Base-by-base conservation (phyloP, 2,329 filamentous ascomycete genomes). In the Tolypocladium tropicale region DNA sequence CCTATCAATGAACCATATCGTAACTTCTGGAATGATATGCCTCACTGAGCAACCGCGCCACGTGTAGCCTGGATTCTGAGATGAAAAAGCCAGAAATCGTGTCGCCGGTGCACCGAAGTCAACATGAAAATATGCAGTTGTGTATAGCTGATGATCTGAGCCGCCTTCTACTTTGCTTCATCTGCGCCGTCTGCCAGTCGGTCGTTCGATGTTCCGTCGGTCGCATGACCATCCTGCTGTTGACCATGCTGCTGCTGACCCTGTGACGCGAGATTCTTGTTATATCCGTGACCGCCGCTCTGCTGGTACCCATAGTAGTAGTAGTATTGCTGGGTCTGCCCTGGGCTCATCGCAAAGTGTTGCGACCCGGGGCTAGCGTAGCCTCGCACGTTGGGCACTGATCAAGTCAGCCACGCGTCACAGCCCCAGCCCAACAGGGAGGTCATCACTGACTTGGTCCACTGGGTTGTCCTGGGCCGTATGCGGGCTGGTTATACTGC, bases 401-500 rank as follows among this genome's bases (percentile, higher is more conserved):
- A 59, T 60, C 60, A 69, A 70, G 72, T 75, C 71, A 77, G 70
- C 64, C 63, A 59, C 55, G 61, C 55, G 58, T 62, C 61, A 55
- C 39, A 30, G 49, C 52, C 56, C 55, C 41, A 49, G 51, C 56
- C 54, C 49, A 50, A 52, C 53, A 54, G 37, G 48, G 32, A 46
- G 51, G 55, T 18, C 37, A 53, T 65, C 62, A 86, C 88, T 81
- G 84, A 89, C 88, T 88, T 70, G 88, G 86, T 63, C 80, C 84
- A 61, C 64, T 70, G 51, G 82, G 81, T 62, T 88, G 88, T 62
- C 88, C 88, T 34, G 83, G 82, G 57, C 78, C 77, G 70, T 87
- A 91, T 54, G 84, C 82, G 39, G 88, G 87, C 67, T 90, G 88
- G 65, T 85, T 87, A 66, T 87, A 89, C 67, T 86, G 86, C 71